phyloP scores from a whole-genome alignment of 805 yeast species.

The Wickerhamomyces canadensis region DNA sequence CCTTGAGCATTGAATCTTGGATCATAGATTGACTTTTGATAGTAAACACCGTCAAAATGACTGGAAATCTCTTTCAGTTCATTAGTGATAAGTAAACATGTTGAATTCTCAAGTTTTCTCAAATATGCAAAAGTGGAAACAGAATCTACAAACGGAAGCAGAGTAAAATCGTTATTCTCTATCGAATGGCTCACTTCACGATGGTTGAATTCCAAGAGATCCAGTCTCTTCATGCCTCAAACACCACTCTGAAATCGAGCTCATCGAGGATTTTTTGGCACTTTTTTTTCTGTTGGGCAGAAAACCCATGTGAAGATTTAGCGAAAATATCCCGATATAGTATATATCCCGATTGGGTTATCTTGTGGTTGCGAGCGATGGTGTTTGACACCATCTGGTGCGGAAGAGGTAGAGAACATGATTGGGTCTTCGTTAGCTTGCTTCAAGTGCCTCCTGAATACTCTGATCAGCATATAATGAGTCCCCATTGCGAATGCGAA shows the following conservation, averaged over 20 bases:
- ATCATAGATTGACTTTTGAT: constrained; percentile 3
- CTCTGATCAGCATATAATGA: no score
- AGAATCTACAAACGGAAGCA: background rate
- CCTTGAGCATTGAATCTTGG: background rate
- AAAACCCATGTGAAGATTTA: no score
- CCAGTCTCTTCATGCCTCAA: background rate
- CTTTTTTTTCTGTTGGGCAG: background rate
- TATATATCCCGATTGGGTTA: no score
- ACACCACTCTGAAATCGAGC: background rate
- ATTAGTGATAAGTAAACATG: constrained; percentile 1
- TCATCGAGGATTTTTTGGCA: background rate
- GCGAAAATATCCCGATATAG: background rate
- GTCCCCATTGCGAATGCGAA: no score
- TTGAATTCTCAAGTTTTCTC: background rate
- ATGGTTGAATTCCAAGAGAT: background rate
- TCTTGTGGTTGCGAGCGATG: no score
- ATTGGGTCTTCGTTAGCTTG: no score
- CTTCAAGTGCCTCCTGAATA: no score
- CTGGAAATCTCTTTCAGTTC: background rate
- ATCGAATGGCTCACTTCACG: background rate
- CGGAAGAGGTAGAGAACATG: no score
- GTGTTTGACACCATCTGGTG: no score
- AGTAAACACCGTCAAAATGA: background rate
- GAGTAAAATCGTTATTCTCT: background rate
- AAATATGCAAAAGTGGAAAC: background rate